Evolutionary conservation across 768 basidiomycete species (phyloP).

Genomic region (Mrakia blollopis): DNA sequence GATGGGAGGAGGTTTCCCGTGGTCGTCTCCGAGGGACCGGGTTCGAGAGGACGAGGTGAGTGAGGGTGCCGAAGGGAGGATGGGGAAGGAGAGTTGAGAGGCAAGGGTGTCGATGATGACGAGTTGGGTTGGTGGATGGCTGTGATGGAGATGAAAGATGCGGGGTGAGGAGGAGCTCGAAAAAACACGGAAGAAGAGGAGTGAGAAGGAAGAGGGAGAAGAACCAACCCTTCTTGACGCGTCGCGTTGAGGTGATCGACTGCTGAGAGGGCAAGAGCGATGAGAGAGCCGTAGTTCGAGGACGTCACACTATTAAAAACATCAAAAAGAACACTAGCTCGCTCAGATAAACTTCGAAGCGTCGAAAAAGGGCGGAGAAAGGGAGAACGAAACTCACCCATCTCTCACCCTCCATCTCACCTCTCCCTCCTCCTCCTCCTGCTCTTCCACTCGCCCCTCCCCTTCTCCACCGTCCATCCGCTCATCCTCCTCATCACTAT

Average conservation of each 20-base stretch:
- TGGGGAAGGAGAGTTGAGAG: not conserved
- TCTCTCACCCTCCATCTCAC: not conserved
- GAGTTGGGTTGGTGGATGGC: not conserved
- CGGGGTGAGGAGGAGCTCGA: not conserved
- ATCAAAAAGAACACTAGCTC: not conserved
- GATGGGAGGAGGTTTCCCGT: not conserved
- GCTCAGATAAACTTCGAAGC: not conserved
- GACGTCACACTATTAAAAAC: not conserved
- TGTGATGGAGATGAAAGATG: not conserved
- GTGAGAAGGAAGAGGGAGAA: not conserved
- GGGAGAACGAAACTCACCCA: not conserved
- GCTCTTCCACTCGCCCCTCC: not conserved
- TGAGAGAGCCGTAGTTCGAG: not conserved
- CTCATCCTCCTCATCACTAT: not conserved
- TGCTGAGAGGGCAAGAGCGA: constrained; percentile 1
- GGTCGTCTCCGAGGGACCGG: not conserved
- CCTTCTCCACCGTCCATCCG: not conserved
- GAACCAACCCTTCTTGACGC: not conserved
- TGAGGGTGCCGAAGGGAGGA: not conserved
- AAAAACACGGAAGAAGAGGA: not conserved
- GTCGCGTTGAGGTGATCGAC: constrained; percentile 8
- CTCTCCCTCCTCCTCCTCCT: not conserved
- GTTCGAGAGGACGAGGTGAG: not conserved
- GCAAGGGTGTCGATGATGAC: constrained; percentile 6
- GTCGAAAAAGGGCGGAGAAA: no score